Conservation (phyloP, 179 eudicot genomes). For the Sideroxylon spinosum region DNA sequence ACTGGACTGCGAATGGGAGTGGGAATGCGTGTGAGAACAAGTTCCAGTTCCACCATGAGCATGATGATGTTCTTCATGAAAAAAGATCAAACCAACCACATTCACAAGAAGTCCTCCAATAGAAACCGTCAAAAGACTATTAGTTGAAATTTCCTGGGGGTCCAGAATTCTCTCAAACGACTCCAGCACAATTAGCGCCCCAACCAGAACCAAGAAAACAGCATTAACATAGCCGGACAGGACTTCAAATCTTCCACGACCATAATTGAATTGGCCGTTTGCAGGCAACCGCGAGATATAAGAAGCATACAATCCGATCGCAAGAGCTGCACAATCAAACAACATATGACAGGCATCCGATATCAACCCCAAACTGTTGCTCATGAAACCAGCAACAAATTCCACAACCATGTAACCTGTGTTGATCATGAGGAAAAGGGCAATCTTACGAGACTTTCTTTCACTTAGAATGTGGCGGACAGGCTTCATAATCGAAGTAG, state of each 20-base stretch:
- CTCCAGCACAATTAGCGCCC: constrained; percentile 87
- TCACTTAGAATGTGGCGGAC: constrained; percentile 81
- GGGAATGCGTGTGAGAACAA: constrained; percentile 65
- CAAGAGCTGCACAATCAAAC: constrained; percentile 97
- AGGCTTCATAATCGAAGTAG: constrained; percentile 62
- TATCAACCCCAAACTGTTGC: constrained; percentile 94
- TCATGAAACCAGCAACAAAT: constrained; percentile 93
- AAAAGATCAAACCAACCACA: constrained; percentile 80
- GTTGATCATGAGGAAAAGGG: constrained; percentile 88
- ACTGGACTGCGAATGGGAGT: constrained; percentile 22
- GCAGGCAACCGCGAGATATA: constrained; percentile 95
- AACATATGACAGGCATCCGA: constrained; percentile 99
- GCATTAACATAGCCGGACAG: constrained; percentile 96
- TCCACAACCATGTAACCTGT: constrained; percentile 93
- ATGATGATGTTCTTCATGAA: constrained; percentile 98
- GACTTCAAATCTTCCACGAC: constrained; percentile 97
- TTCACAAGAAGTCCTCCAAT: constrained; percentile 88
- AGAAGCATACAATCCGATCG: constrained; percentile 93
- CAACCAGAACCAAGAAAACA: constrained; percentile 90
- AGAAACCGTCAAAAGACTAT: constrained; percentile 76
- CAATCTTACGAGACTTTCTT: constrained; percentile 97
- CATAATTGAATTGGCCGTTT: constrained; percentile 76
- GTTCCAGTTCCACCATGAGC: constrained; percentile 84
- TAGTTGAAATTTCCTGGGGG: constrained; percentile 93
- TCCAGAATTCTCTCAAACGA: constrained; percentile 94